Percentiles rank a stretch among this genome's conserved stretches.
Evolutionary conservation across 1,284 basidiomycete species (phyloP).

Genomic region (Leccinum fuscescens): DNA sequence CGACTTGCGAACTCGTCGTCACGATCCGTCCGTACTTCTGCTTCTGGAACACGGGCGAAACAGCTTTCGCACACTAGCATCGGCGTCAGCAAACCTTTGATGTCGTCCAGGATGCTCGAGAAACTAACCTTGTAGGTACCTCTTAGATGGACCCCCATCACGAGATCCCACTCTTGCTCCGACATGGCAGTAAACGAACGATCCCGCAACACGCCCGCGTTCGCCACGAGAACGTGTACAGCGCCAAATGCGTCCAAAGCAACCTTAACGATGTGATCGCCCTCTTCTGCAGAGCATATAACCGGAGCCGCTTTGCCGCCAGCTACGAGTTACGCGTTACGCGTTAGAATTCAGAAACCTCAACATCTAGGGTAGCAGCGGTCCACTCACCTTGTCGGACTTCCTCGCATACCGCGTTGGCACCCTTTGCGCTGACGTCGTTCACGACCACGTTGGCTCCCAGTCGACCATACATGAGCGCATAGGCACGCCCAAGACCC

Average conservation of each 20-base stretch:
- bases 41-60: constrained; percentile 96
- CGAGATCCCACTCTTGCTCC: constrained; percentile 93
- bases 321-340: constrained; percentile 39
- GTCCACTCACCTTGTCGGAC: constrained; percentile 65
- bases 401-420: constrained; percentile 84
- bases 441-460: constrained; percentile 98
- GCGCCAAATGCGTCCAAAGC: constrained; percentile 87
- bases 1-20: constrained; percentile 91
- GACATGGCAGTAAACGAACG: constrained; percentile 90
- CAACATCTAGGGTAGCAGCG: not conserved
- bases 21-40: constrained; percentile 97
- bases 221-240: constrained; percentile 89
- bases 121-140: constrained; percentile 64
- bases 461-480: constrained; percentile 85
- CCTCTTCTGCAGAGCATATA: constrained; percentile 89
- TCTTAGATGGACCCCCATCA: constrained; percentile 86
- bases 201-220: constrained; percentile 92
- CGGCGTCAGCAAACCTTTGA: constrained; percentile 4
- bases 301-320: constrained; percentile 88
- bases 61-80: constrained; percentile 81
- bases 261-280: constrained; percentile 85
- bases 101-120: not conserved
- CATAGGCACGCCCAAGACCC: constrained; percentile 91
- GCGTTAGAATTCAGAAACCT: not conserved
- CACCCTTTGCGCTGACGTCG: constrained; percentile 87